Evolutionary conservation across 2,329 filamentous ascomycete genomes (phyloP), one percentile per base, ranked within the genome.

Genomic region (Trichophyton schoenleinii): DNA sequence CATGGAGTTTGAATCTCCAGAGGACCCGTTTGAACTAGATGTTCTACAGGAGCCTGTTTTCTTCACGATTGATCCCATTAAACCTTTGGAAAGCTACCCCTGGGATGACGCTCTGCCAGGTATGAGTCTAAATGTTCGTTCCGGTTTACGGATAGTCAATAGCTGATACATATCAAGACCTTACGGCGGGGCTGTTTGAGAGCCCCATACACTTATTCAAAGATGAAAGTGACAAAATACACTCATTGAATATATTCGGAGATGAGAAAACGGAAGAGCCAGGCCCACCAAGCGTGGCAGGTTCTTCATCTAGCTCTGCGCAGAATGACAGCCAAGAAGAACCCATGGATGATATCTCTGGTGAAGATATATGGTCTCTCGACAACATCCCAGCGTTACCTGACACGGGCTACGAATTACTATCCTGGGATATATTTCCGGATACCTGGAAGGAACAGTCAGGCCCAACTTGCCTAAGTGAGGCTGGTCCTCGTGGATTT

Each of bases 391-490:
- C 66, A 13, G 60, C 68, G 4, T 61, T 60, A 1, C 11, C 57
- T 8, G 59, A 38, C 18, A 57, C 64, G 44, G 59, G 63, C 9
- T 58, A 63, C 11, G 64, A 71, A 2, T 62, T 73, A 22, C 70
- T 66, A 42, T 75, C 73, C 38, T 79, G 77, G 77, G 77, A 78
- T 64, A 71, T 63, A 11, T 77, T 74, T 63, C 65, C 71, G 28
- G 63, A 74, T 25, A 68, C 64, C 57, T 61, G 64, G 9, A 70
- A 71, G 44, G 61, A 66, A 41, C 71, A 74, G 55, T 70, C 70
- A 3, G 60, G 64, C 31, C 75, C 74, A 31, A 71, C 69, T 46
- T 78, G 77, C 61, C 70, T 79, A 41, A 77, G 74, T 60, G 77
- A 78, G 67, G 73, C 74, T 15, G 73, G 72, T 1, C 68, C 72